These are phyloP conservation scores for Ciborinia camelliae DNA, from an alignment of 2,329 filamentous ascomycete genomes.

Conservation along the genomic window DNA sequence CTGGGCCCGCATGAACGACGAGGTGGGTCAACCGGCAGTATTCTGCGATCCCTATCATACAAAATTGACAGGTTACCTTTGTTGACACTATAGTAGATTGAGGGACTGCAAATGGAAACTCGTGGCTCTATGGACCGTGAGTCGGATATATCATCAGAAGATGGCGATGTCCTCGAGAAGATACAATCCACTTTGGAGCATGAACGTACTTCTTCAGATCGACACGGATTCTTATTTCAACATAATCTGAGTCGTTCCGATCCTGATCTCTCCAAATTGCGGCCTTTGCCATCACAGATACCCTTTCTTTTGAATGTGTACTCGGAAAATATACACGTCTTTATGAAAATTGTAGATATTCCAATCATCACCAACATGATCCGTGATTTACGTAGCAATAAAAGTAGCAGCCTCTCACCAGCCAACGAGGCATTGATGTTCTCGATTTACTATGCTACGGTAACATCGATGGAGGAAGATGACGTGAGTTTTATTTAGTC, in stretches of 20 bases:
- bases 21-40: slow-evolving; percentile 41
- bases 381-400: slow-evolving; percentile 38
- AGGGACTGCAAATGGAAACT: slow-evolving; percentile 45
- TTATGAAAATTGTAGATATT: slow-evolving; percentile 46
- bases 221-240: slow-evolving; percentile 51
- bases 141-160: slow-evolving; percentile 40
- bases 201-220: slow-evolving; percentile 44
- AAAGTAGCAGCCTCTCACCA: slow-evolving; percentile 39
- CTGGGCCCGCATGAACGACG: slow-evolving; percentile 55
- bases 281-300: slow-evolving; percentile 53
- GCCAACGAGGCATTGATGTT: slow-evolving; percentile 53
- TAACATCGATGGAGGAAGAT: slow-evolving; percentile 55
- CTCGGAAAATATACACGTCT: slow-evolving; percentile 49
- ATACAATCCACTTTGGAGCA: slow-evolving; percentile 41
- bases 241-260: slow-evolving; percentile 41
- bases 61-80: slow-evolving; percentile 26
- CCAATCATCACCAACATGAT: slow-evolving; percentile 43
- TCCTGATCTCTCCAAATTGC: slow-evolving; percentile 42
- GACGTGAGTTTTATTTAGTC: slow-evolving; percentile 42
- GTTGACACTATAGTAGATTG: slow-evolving; percentile 39
- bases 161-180: slow-evolving; percentile 37
- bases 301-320: slow-evolving; percentile 52
- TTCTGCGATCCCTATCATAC: neutral
- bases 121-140: slow-evolving; percentile 32
- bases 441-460: slow-evolving; percentile 54